A percentile compares a stretch with the other conserved stretches of the same genome.
Conservation (phyloP, 225 moss, liverwort and hornwort genomes). For the Neckera pumila region DNA sequence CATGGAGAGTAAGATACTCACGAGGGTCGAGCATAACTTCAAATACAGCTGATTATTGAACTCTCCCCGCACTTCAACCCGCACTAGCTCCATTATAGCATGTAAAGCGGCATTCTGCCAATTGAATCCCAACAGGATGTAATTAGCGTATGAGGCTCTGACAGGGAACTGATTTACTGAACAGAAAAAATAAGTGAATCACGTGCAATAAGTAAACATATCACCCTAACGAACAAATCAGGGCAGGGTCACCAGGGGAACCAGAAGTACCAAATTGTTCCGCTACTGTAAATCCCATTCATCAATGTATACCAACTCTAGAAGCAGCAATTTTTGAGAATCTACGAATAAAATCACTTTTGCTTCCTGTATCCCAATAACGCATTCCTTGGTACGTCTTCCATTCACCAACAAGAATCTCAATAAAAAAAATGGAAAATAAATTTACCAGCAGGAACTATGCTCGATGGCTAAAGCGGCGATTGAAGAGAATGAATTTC, state of each 20-base stretch:
- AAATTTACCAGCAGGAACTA: neutral
- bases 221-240: neutral
- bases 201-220: neutral
- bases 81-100: conserved; percentile 81
- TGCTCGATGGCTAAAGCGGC: neutral
- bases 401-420: neutral
- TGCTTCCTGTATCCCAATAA: neutral
- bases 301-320: neutral
- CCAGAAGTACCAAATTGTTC: neutral
- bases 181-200: neutral
- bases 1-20: conserved; percentile 8
- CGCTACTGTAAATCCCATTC: neutral
- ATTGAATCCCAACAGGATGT: neutral
- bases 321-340: neutral
- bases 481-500: neutral
- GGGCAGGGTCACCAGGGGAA: neutral
- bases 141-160: neutral
- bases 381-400: neutral
- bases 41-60: conserved; percentile 71
- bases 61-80: conserved; percentile 39
- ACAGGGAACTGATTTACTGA: neutral
- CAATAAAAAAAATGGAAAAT: neutral
- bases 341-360: neutral
- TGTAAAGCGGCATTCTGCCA: conserved; percentile 58
- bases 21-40: conserved; percentile 66